phyloP scores from a whole-genome alignment of 163 green algal species.

The Prototheca wickerhamii region DNA sequence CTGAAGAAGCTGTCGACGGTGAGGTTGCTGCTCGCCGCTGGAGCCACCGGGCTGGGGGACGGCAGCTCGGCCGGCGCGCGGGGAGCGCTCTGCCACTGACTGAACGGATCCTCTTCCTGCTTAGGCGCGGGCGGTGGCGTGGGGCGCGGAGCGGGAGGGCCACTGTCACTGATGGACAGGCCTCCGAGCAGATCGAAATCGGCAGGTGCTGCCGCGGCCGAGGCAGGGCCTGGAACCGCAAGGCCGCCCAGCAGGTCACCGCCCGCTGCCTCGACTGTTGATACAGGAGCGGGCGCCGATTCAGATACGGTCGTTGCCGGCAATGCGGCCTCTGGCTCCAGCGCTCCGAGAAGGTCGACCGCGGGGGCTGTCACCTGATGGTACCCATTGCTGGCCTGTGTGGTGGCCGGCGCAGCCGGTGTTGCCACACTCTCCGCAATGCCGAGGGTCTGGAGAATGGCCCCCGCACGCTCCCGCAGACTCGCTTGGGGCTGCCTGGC shows the following conservation, averaged over 20 bases:
- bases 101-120: too few species aligned
- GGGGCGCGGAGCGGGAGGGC: too few species aligned
- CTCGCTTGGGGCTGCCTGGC: slow-evolving; percentile 32
- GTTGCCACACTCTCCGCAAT: not conserved
- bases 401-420: slow-evolving; percentile 15
- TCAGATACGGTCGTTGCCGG: slow-evolving; percentile 5
- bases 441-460: slow-evolving; percentile 43
- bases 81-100: too few species aligned
- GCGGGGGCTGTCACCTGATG: too few species aligned
- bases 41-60: too few species aligned
- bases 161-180: too few species aligned
- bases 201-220: not conserved
- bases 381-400: slow-evolving; percentile 4
- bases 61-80: too few species aligned
- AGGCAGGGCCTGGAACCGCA: not conserved
- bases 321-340: too few species aligned
- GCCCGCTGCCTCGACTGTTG: not conserved
- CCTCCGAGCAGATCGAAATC: slow-evolving; percentile 6
- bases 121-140: too few species aligned
- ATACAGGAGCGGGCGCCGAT: not conserved
- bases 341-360: too few species aligned
- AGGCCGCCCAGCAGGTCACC: slow-evolving; percentile 29
- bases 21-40: too few species aligned
- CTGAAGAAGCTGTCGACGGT: too few species aligned
- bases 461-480: slow-evolving; percentile 35